A percentile compares a stretch with the other conserved stretches of the same genome.
Conservation (phyloP, 2,329 filamentous ascomycete species). For the Neofusicoccum ribis region DNA sequence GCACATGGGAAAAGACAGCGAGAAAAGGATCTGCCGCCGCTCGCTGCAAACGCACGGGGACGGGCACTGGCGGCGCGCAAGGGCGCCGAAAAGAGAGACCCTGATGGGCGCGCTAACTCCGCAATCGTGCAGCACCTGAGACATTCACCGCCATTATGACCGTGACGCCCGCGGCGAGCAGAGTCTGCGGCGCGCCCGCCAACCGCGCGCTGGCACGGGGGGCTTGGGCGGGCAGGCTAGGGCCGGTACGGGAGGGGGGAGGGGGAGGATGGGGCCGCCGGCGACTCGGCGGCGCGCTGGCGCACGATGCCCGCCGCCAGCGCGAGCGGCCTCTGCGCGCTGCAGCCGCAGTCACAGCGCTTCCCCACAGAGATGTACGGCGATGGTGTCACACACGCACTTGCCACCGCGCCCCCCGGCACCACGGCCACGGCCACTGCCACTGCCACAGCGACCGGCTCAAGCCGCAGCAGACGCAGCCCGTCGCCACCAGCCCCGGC, state of each 20-base stretch:
- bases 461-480: too few species aligned
- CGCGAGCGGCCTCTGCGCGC: too few species aligned
- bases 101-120: constrained; percentile 11
- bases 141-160: constrained; percentile 19
- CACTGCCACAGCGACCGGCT: too few species aligned
- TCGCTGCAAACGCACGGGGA: constrained; percentile 13
- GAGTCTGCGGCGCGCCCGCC: background rate
- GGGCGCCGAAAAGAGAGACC: background rate
- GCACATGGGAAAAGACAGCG: constrained; percentile 9
- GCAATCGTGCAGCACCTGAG: constrained; percentile 15
- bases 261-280: too few species aligned
- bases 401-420: too few species aligned
- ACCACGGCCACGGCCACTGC: too few species aligned
- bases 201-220: constrained; percentile 9
- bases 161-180: background rate
- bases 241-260: constrained; percentile 1
- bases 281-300: too few species aligned
- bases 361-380: too few species aligned
- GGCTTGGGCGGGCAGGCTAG: background rate
- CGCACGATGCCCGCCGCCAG: too few species aligned
- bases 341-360: too few species aligned
- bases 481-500: too few species aligned
- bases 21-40: constrained; percentile 11
- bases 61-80: background rate
- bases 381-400: too few species aligned